A percentile compares a stretch with the other conserved stretches of the same genome.
Conservation (phyloP, 805 yeast species). For the Hagleromyces aurorensis region DNA sequence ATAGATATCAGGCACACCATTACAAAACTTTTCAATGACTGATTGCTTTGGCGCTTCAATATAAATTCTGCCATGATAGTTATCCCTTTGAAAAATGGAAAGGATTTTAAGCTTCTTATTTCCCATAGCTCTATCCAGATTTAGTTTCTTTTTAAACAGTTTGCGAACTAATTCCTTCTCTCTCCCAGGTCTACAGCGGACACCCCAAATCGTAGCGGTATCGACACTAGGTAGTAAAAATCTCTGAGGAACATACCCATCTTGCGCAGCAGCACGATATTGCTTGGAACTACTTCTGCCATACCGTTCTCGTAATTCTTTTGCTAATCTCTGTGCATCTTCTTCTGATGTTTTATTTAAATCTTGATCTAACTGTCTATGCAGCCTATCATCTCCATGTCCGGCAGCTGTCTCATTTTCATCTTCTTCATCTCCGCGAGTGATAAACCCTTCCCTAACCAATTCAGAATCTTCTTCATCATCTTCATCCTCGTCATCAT, state of each 20-base stretch:
- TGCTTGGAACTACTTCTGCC: constrained; percentile 77
- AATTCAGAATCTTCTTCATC: constrained; percentile 92
- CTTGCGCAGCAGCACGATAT: constrained; percentile 66
- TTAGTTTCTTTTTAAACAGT: constrained; percentile 73
- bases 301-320: constrained; percentile 83
- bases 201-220: constrained; percentile 94
- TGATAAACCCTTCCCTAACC: constrained; percentile 72
- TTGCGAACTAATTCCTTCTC: constrained; percentile 88
- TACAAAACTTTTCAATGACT: constrained; percentile 81
- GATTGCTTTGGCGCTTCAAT: constrained; percentile 91
- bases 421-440: constrained; percentile 45
- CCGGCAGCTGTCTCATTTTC: constrained; percentile 46
- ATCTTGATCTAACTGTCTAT: constrained; percentile 84
- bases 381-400: constrained; percentile 64
- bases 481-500: constrained; percentile 87
- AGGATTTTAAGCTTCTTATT: constrained; percentile 74
- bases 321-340: constrained; percentile 92
- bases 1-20: constrained; percentile 85
- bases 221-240: constrained; percentile 90
- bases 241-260: constrained; percentile 86
- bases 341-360: constrained; percentile 83
- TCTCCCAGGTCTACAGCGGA: constrained; percentile 85
- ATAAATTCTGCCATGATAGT: constrained; percentile 85
- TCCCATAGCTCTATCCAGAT: constrained; percentile 54
- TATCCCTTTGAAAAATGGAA: constrained; percentile 91